These are phyloP conservation scores for Wickerhamomyces pijperi DNA, from an alignment of 805 yeast species.

Conservation along the genomic window DNA sequence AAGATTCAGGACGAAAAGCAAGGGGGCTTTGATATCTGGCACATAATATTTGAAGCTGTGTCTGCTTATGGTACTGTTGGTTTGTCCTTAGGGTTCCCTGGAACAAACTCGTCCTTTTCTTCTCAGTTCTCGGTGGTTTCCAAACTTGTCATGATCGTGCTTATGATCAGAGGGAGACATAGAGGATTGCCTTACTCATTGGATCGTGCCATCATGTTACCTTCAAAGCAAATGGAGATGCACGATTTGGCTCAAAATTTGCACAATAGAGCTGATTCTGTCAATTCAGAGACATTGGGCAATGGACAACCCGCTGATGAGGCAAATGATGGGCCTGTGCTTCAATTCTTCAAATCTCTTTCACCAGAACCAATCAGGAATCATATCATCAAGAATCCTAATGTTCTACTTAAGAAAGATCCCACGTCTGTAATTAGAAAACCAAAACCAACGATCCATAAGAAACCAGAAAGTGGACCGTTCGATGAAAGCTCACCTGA, in stretches of 20 bases:
- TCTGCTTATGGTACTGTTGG: conserved; percentile 98
- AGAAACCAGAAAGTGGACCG: too few species aligned
- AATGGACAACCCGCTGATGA: conserved; percentile 4
- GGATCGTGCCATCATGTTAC: conserved; percentile 88
- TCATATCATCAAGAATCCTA: too few species aligned
- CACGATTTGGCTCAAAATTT: conserved; percentile 37
- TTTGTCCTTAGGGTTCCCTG: conserved; percentile 74
- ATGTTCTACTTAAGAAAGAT: too few species aligned
- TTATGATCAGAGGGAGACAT: conserved; percentile 92
- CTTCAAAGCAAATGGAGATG: conserved; percentile 51
- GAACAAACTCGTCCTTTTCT: conserved; percentile 54
- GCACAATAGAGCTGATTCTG: conserved; percentile 6
- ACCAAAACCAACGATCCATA: too few species aligned
- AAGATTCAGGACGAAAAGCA: conserved; percentile 34
- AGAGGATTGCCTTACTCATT: conserved; percentile 91
- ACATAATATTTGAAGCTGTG: conserved; percentile 74
- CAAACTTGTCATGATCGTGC: conserved; percentile 74
- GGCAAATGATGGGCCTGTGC: conserved; percentile 13
- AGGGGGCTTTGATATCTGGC: conserved; percentile 54
- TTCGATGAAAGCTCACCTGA: too few species aligned
- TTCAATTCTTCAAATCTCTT: conserved; percentile 19
- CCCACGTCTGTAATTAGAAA: too few species aligned
- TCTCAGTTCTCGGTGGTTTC: conserved; percentile 63
- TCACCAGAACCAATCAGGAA: conserved; percentile 17
- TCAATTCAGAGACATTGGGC: conserved; percentile 3